These are phyloP conservation scores for Micractinium sp. DNA, from an alignment of 139 green algal species.

Conservation along the genomic window DNA sequence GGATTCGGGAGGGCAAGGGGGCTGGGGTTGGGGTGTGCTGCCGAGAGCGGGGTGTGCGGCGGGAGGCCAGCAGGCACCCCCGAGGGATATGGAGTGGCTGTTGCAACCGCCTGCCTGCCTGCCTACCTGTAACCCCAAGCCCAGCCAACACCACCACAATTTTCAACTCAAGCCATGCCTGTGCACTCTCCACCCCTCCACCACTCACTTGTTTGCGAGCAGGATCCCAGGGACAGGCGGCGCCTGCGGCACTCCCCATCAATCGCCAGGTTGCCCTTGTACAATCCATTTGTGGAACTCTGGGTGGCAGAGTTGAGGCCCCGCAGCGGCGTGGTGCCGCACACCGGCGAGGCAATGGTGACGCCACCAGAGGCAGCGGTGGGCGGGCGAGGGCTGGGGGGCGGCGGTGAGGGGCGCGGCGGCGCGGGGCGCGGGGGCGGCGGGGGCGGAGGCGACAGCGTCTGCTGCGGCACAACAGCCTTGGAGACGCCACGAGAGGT, in stretches of 20 bases:
- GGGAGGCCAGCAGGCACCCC: not conserved
- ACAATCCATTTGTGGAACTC: not conserved
- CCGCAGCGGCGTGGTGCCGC: constrained; percentile 31
- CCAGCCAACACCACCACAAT: too few species aligned
- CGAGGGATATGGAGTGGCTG: too few species aligned
- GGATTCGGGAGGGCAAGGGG: too few species aligned
- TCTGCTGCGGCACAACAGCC: not conserved
- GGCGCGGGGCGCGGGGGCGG: not conserved
- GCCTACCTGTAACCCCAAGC: too few species aligned
- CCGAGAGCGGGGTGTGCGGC: too few species aligned
- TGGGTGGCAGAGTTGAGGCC: constrained; percentile 26
- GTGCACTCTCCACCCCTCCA: too few species aligned
- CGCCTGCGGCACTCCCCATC: constrained; percentile 40
- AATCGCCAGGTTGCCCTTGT: constrained; percentile 15
- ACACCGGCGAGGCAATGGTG: not conserved
- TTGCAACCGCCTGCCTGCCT: too few species aligned
- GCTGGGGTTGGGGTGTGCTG: not conserved
- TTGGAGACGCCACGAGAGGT: not conserved
- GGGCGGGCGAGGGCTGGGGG: not conserved
- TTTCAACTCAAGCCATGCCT: too few species aligned
- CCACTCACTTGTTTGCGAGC: constrained; percentile 30
- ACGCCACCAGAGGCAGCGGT: too few species aligned
- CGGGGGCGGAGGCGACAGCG: not conserved
- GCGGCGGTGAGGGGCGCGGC: not conserved
- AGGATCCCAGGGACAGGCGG: not conserved